A percentile compares a stretch with the other conserved stretches of the same genome.
phyloP scores from a whole-genome alignment of 2,329 filamentous ascomycete species.

The Epichloe elymi region DNA sequence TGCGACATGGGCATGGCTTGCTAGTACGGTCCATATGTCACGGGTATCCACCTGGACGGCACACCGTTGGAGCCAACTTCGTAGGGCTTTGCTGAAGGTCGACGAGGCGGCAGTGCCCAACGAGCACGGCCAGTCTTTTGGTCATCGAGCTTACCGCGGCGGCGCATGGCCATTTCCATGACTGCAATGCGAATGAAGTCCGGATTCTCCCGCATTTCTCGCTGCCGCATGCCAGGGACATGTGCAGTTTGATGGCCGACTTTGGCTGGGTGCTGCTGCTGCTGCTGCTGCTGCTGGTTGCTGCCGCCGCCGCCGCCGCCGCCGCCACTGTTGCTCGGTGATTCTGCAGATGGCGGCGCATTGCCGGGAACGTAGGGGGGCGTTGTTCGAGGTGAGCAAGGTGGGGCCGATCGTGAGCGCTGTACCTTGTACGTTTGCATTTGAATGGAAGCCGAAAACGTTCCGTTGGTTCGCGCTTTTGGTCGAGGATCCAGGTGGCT shows the following conservation, averaged over 20 bases:
- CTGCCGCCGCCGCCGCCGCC: background rate
- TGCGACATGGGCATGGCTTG: background rate
- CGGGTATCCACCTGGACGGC: constrained; percentile 43
- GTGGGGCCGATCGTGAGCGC: constrained; percentile 28
- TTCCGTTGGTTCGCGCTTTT: constrained; percentile 9
- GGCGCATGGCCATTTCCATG: constrained; percentile 61
- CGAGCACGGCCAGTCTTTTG: constrained; percentile 53
- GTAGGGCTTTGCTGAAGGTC: constrained; percentile 38
- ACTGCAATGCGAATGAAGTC: constrained; percentile 60
- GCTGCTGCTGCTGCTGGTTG: background rate
- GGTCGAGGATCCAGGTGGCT: constrained; percentile 19
- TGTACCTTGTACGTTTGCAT: constrained; percentile 58
- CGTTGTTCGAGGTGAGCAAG: constrained; percentile 16
- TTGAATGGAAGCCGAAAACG: constrained; percentile 54
- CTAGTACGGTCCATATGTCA: constrained; percentile 11
- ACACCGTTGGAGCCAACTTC: constrained; percentile 44
- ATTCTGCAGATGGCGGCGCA: background rate
- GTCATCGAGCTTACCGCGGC: constrained; percentile 51
- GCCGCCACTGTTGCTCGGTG: constrained; percentile 8
- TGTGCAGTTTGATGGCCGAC: constrained; percentile 19
- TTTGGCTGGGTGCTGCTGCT: constrained; percentile 13
- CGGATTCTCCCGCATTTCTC: constrained; percentile 56
- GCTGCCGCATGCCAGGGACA: constrained; percentile 40
- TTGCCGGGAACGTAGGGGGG: constrained; percentile 1
- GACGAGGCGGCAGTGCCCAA: constrained; percentile 54